phyloP scores from a whole-genome alignment of 78 protist species.

The Dictyostelium discoideum region DNA sequence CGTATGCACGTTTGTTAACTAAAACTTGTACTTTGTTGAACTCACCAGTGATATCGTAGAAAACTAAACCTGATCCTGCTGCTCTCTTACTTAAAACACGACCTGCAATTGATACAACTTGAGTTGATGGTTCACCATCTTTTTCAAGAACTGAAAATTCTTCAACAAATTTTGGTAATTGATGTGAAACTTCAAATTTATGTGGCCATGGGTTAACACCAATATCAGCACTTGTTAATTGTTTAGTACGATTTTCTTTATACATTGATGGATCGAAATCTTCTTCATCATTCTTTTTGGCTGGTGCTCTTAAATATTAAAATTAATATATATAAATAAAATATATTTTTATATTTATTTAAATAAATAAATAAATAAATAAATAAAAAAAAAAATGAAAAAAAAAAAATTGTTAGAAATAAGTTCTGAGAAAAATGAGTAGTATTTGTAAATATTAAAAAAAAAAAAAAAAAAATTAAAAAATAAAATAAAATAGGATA shows the following conservation, averaged over 20 bases:
- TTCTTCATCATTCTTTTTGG: slow-evolving; percentile 61
- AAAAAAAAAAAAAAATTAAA: background rate
- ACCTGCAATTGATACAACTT: slow-evolving; percentile 87
- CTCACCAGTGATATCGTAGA: slow-evolving; percentile 93
- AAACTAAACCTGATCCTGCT: slow-evolving; percentile 89
- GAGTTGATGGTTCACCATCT: slow-evolving; percentile 22
- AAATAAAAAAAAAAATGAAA: background rate
- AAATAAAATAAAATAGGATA: background rate
- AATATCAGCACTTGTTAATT: slow-evolving; percentile 22
- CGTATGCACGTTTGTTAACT: slow-evolving; percentile 44
- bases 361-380: background rate
- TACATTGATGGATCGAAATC: slow-evolving; percentile 78
- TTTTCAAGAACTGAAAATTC: slow-evolving; percentile 62
- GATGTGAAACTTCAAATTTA: slow-evolving; percentile 70
- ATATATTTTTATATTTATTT: background rate
- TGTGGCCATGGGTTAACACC: slow-evolving; percentile 84
- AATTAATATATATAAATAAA: no score
- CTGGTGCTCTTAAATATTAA: slow-evolving; percentile 6
- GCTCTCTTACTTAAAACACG: slow-evolving; percentile 90
- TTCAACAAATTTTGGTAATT: slow-evolving; percentile 78
- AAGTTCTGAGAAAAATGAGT: background rate
- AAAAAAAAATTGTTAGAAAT: background rate
- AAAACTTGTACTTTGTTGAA: slow-evolving; percentile 94
- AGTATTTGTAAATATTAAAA: background rate
- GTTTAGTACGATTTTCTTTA: slow-evolving; percentile 72